These are phyloP conservation scores for Candida namnaoensis DNA, from an alignment of 805 yeast genomes.

Conservation along the genomic window DNA sequence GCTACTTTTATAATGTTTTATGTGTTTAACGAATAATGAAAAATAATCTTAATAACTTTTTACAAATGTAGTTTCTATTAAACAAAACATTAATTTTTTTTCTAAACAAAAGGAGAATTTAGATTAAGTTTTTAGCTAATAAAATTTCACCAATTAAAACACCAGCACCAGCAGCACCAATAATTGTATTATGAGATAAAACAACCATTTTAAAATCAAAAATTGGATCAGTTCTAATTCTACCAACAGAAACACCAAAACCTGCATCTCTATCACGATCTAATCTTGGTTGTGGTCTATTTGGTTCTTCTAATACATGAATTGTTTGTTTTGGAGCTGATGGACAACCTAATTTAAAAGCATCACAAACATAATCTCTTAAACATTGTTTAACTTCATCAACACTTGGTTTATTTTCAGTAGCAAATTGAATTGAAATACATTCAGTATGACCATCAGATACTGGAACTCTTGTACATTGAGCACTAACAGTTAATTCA, in stretches of 20 bases:
- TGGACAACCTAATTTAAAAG: constrained; percentile 67
- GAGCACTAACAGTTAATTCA: constrained; percentile 84
- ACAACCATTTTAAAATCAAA: constrained; percentile 95
- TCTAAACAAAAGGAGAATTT: constrained; percentile 9
- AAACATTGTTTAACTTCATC: constrained; percentile 70
- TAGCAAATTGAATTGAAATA: constrained; percentile 75
- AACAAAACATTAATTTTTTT: too few relatives aligned
- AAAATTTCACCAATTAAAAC: constrained; percentile 89
- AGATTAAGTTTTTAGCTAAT: constrained; percentile 66
- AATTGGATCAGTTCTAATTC: constrained; percentile 89
- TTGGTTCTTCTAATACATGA: constrained; percentile 82
- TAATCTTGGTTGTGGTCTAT: constrained; percentile 96
- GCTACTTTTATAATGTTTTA: too few relatives aligned
- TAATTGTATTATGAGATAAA: constrained; percentile 93
- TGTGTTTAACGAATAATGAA: too few relatives aligned
- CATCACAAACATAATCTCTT: constrained; percentile 74
- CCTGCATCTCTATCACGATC: constrained; percentile 95
- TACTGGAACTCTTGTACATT: constrained; percentile 95
- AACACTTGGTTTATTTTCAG: constrained; percentile 76
- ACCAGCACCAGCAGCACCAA: constrained; percentile 99
- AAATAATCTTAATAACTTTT: too few relatives aligned
- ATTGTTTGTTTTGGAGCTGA: constrained; percentile 93
- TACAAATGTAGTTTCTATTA: too few relatives aligned
- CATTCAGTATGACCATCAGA: constrained; percentile 98
- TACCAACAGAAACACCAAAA: constrained; percentile 89